A percentile compares a stretch with the other conserved stretches of the same genome.
Conservation (phyloP, 805 yeast species). For the Metahyphopichia silvanorum region DNA sequence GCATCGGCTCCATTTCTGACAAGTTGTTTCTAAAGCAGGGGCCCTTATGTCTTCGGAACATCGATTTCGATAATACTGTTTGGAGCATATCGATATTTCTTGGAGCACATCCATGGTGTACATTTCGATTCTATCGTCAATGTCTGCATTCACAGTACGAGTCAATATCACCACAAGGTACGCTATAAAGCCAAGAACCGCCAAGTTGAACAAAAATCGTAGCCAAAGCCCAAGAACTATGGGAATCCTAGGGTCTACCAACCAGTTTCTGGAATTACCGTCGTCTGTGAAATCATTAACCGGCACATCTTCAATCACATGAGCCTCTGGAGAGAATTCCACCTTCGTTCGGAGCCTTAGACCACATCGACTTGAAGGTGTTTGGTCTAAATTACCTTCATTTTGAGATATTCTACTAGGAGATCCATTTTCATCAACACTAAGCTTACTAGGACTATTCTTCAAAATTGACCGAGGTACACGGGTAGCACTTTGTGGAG, state of each 20-base stretch:
- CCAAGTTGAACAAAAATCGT: slow-evolving; percentile 57
- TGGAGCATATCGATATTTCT: slow-evolving; percentile 65
- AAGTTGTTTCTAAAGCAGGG: slow-evolving; percentile 69
- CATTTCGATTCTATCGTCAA: slow-evolving; percentile 63
- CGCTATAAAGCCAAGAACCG: slow-evolving; percentile 48
- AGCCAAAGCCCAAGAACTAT: slow-evolving; percentile 58
- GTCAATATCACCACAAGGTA: slow-evolving; percentile 52
- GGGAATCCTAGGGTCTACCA: slow-evolving; percentile 49
- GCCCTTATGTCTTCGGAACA: slow-evolving; percentile 61
- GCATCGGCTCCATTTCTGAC: slow-evolving; percentile 77
- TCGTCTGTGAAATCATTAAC: slow-evolving; percentile 2
- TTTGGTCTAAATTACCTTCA: too few relatives aligned
- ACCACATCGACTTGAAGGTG: too few relatives aligned
- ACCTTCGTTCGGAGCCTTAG: too few relatives aligned
- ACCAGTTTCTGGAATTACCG: background rate
- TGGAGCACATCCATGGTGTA: slow-evolving; percentile 57
- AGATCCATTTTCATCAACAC: too few relatives aligned
- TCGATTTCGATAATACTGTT: slow-evolving; percentile 66
- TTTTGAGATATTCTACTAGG: too few relatives aligned
- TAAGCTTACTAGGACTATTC: too few relatives aligned
- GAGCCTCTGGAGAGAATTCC: too few relatives aligned
- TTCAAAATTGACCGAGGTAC: too few relatives aligned
- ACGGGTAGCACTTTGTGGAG: too few relatives aligned
- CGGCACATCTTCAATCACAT: too few relatives aligned
- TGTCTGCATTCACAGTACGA: slow-evolving; percentile 61